Evolutionary conservation across 306 rosid genomes (phyloP), one percentile per base, ranked within the genome.

Genomic region (Lablab purpureus): DNA sequence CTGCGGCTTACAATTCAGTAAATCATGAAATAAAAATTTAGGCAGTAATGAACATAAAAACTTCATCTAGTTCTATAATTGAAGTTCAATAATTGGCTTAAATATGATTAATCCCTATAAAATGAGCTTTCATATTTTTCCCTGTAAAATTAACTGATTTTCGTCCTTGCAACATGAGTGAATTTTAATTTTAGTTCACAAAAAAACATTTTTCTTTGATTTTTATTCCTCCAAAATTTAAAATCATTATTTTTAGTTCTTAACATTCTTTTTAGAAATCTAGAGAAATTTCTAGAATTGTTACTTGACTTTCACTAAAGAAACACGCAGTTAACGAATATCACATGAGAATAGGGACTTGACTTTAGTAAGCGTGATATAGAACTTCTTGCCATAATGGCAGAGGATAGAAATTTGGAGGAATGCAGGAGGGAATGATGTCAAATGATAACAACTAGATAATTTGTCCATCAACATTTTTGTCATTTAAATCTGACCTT

Each of bases 401-500:
- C 58, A 46, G 64, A 54, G 73, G 69, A 73, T 32, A 79, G 17
- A 67, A 74, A 69, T 51, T 34, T 60, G 10, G 41, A 7, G 43
- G 9, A 37, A 8, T 8, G 43, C 11, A 22, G 30, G 56, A 50
- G 10, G 51, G 56, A 45, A 27, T 40, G 23, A 25, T 67, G n/a
- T 13, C 12, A 67, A 47, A 71, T 54, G 46, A 30, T 7, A 30
- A 47, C 18, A 64, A 62, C 70, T 67, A 67, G 58, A 55, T 30
- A 46, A 70, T 36, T 51, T 23, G 71, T 50, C 65, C 23, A 65
- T 47, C 28, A 41, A 79, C 13, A 55, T 11, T 15, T 52, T 51
- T 55, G 45, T 50, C 43, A 71, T 67, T 67, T 73, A 78, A 51
- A 58, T 82, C 88, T 85, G 46, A 95, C 99, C 99, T 95, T 88